Evolutionary conservation across 352 stramenopile species (phyloP), one percentile per base, ranked within the genome.

Genomic region (Blastocystis sp.): DNA sequence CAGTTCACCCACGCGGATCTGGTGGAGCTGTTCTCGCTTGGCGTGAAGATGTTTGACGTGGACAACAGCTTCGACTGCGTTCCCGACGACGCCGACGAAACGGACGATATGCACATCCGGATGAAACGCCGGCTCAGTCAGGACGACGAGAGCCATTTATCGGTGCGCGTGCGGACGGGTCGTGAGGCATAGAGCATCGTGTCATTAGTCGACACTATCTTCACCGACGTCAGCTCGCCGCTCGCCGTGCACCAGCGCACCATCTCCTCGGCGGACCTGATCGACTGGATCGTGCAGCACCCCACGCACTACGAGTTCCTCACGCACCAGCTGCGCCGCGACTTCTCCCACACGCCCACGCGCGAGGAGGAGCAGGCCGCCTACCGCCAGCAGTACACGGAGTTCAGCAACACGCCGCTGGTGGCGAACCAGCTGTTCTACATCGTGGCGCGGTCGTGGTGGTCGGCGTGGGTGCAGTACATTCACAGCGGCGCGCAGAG

Each of bases 401-500:
- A 88, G 1, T 88, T 79, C 60, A 43, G 60, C 45, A 28, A 43
- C 3, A 38, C 62, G 2, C 52, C 60, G 11, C 28, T 88, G 14
- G 48, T 67, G 11, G 64, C 64, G 14, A 88, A 88, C 60, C 43
- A 88, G 60, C 43, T 76, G 19, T 88, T 60, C 40, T 88, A 56
- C 45, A 56, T 88, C 11, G 48, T 88, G 14, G 78, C 64, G 0
- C 79, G 66, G 23, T 17, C 60, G 3, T 88, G 78, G 78, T 88
- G 78, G 78, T 76, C 64, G 11, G 34, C 2, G 38, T 88, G 78
- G 78, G 76, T 88, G 40, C 64, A 79, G 67, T 88, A 88, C 59
- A 88, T 88, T 21, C 45, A 76, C 45, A 71, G 64, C 41, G 34
- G 17, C 0, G 78, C 79, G 34, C 11, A 34, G 59, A 2, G 23